Conservation (phyloP, 179 eudicot genomes). For the Silene coronaria region DNA sequence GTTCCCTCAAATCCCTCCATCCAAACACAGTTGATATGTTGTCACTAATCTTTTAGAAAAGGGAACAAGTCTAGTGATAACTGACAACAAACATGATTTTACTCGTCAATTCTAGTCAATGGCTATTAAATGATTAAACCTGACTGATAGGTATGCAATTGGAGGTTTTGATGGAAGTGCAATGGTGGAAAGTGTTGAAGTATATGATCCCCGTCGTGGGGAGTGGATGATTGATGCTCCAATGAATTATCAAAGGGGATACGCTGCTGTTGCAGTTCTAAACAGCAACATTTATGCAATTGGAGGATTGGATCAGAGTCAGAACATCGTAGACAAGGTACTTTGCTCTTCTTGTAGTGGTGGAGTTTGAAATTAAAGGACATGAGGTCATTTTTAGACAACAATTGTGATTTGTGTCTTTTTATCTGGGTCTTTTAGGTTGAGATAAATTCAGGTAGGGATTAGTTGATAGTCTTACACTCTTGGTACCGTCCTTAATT, state of each 20-base stretch:
- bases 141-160: constrained; percentile 35
- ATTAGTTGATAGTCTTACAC: too few relatives aligned
- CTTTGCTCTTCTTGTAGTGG: not conserved
- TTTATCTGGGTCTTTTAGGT: not conserved
- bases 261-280: constrained; percentile 27
- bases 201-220: constrained; percentile 40
- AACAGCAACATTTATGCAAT: constrained; percentile 24
- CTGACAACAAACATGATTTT: not conserved
- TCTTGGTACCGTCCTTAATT: too few relatives aligned
- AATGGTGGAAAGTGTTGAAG: constrained; percentile 39
- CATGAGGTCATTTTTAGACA: not conserved
- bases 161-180: constrained; percentile 39
- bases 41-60: not conserved
- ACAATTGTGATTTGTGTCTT: not conserved
- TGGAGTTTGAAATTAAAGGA: not conserved
- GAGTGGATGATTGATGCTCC: constrained; percentile 33
- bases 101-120: not conserved
- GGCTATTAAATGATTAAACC: constrained; percentile 1
- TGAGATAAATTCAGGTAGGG: too few relatives aligned
- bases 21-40: not conserved
- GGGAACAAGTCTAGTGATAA: not conserved
- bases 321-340: constrained; percentile 26
- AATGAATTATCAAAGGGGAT: constrained; percentile 34
- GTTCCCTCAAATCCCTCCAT: too few relatives aligned
- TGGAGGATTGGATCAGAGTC: constrained; percentile 31